Percentiles rank a stretch among this genome's conserved stretches.
Evolutionary conservation across 2,329 filamentous ascomycete genomes (phyloP).

Genomic region (Alternaria gansuensis): DNA sequence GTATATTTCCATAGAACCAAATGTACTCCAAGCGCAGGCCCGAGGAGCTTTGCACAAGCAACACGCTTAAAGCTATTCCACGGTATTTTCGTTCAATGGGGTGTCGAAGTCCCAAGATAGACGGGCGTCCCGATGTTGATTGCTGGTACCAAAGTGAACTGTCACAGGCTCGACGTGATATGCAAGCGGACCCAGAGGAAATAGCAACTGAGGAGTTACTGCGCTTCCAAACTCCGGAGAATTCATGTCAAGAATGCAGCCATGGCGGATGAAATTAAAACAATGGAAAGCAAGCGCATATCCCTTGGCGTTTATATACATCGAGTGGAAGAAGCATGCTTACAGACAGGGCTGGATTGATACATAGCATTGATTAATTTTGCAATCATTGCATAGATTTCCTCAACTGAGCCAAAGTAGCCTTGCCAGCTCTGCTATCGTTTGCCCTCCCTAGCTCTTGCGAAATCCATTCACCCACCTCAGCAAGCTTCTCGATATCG

Average conservation of each 20-base stretch:
- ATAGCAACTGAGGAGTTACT: no score
- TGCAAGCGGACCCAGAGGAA: not conserved
- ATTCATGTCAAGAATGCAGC: no score
- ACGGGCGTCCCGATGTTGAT: not conserved
- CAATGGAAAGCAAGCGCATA: no score
- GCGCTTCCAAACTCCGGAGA: no score
- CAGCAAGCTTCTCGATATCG: slow-evolving; percentile 49
- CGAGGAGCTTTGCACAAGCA: not conserved
- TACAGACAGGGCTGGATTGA: not conserved
- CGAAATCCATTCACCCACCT: slow-evolving; percentile 54
- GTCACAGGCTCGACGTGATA: not conserved
- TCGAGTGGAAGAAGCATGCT: no score
- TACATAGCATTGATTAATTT: not conserved
- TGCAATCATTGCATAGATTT: slow-evolving; percentile 17
- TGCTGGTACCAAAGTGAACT: not conserved
- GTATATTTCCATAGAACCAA: no score
- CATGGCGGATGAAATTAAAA: no score
- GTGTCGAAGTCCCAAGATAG: not conserved
- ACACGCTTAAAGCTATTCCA: not conserved
- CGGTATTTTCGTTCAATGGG: not conserved
- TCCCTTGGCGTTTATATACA: no score
- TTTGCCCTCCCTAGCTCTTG: slow-evolving; percentile 48
- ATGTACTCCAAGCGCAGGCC: not conserved
- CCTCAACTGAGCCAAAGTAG: slow-evolving; percentile 45
- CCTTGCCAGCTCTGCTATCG: slow-evolving; percentile 53